Conservation (phyloP, 2,329 filamentous ascomycete genomes). For the Graphilbum ipis-grandicollis region DNA sequence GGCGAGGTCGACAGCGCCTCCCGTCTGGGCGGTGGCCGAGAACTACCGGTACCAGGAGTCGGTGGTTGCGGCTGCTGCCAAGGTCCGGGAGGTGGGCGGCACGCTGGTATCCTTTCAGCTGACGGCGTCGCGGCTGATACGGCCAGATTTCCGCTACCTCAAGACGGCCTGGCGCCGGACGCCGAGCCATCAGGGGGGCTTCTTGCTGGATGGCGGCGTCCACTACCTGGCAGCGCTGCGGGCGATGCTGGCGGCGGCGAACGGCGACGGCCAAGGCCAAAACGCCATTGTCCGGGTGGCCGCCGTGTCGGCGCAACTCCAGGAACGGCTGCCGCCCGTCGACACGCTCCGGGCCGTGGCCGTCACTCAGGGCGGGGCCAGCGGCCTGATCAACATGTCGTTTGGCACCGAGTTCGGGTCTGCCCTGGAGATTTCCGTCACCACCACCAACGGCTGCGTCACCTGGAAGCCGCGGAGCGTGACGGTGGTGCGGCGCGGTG, state of each 20-base stretch:
- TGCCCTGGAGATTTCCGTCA: slow-evolving; percentile 11
- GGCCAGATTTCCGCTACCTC: slow-evolving; percentile 25
- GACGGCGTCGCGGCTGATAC: slow-evolving; percentile 25
- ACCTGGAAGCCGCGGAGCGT: slow-evolving; percentile 11
- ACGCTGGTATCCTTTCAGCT: slow-evolving; percentile 19
- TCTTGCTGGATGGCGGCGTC: slow-evolving; percentile 59
- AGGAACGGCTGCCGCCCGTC: slow-evolving; percentile 41
- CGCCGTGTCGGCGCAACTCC: slow-evolving; percentile 36
- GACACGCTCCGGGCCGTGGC: slow-evolving; percentile 46
- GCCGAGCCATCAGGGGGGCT: slow-evolving; percentile 58
- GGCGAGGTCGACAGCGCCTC: slow-evolving; percentile 9
- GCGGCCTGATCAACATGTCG: slow-evolving; percentile 12
- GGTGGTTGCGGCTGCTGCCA: slow-evolving; percentile 10
- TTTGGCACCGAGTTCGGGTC: slow-evolving; percentile 17
- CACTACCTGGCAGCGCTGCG: slow-evolving; percentile 51
- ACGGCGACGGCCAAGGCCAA: no score
- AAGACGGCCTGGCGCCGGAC: slow-evolving; percentile 43
- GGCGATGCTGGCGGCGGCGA: slow-evolving; percentile 32
- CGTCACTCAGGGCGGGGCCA: slow-evolving; percentile 11
- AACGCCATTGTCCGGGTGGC: slow-evolving; percentile 17
- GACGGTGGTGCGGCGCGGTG: slow-evolving; percentile 6
- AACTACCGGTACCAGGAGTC: slow-evolving; percentile 41
- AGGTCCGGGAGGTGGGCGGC: slow-evolving; percentile 13
- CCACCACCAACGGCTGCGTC: slow-evolving; percentile 14
- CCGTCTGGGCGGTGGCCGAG: slow-evolving; percentile 48